A percentile compares a stretch with the other conserved stretches of the same genome.
phyloP scores from a whole-genome alignment of 148 eudicot species.

The Rhododendron simsii region DNA sequence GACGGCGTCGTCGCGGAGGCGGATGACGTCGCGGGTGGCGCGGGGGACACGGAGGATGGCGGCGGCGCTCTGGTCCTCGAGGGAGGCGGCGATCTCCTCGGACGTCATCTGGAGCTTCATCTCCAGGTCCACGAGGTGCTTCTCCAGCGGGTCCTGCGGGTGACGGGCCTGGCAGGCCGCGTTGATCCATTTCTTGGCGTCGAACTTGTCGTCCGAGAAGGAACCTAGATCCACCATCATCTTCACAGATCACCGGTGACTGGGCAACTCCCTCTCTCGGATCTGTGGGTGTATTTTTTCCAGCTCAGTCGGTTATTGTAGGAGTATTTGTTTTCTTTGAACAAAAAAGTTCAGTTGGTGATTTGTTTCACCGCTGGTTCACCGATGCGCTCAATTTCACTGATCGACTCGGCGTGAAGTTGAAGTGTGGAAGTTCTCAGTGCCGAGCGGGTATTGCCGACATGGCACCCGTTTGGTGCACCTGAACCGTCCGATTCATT shows the following conservation, averaged over 20 bases:
- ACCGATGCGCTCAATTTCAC: too few species aligned
- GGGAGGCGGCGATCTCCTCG: slow-evolving; percentile 85
- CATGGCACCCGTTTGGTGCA: too few species aligned
- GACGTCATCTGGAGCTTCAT: slow-evolving; percentile 91
- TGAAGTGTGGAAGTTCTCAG: too few species aligned
- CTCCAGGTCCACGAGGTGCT: slow-evolving; percentile 77
- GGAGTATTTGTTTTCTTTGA: too few species aligned
- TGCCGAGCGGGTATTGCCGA: too few species aligned
- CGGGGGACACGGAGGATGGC: slow-evolving; percentile 93
- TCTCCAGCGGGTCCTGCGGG: slow-evolving; percentile 48
- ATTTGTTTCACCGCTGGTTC: too few species aligned
- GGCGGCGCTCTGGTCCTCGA: slow-evolving; percentile 87
- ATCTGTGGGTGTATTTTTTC: neutral
- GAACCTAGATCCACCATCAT: slow-evolving; percentile 83
- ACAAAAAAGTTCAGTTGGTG: too few species aligned
- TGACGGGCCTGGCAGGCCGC: slow-evolving; percentile 54
- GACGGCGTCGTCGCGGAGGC: slow-evolving; percentile 83
- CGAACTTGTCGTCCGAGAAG: slow-evolving; percentile 88
- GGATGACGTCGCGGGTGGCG: slow-evolving; percentile 85
- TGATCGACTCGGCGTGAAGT: too few species aligned
- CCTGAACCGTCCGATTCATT: too few species aligned
- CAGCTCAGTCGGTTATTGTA: neutral
- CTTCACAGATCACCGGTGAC: slow-evolving; percentile 11
- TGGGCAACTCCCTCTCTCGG: neutral
- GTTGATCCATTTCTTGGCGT: slow-evolving; percentile 96